Evolutionary conservation across 2,329 filamentous ascomycete species (phyloP).

Genomic region (Trichoderma sp.): DNA sequence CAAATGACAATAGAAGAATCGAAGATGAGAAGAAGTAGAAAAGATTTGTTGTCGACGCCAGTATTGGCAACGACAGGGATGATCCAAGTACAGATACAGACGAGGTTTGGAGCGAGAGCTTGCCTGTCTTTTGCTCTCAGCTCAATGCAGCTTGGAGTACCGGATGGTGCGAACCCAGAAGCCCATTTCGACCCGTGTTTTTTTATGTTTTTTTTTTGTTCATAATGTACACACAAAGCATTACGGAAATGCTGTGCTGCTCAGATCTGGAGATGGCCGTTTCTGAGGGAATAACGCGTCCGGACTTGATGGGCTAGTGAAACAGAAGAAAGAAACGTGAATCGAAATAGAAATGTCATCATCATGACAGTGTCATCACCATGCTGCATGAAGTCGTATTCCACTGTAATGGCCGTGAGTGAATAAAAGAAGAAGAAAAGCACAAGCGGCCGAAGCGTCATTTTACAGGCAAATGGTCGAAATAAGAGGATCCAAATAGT

Average conservation of each 20-base stretch:
- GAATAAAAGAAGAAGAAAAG: conserved; percentile 22
- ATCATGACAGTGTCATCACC: conserved; percentile 41
- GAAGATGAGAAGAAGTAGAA: conserved; percentile 24
- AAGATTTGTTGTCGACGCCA: conserved; percentile 29
- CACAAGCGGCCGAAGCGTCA: conserved; percentile 27
- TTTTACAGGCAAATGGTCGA: conserved; percentile 35
- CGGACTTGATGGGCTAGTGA: conserved; percentile 28
- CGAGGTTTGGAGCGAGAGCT: conserved; percentile 23
- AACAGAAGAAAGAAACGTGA: conserved; percentile 29
- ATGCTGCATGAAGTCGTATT: conserved; percentile 33
- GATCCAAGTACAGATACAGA: conserved; percentile 38
- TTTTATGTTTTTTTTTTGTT: conserved; percentile 22
- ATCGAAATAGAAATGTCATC: conserved; percentile 38
- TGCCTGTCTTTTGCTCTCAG: not conserved
- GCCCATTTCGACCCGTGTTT: conserved; percentile 23
- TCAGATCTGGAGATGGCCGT: conserved; percentile 23
- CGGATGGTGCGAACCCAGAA: not conserved
- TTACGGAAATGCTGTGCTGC: conserved; percentile 30
- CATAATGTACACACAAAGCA: conserved; percentile 39
- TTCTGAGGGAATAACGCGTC: conserved; percentile 12
- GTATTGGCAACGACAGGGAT: conserved; percentile 25
- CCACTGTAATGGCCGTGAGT: conserved; percentile 27
- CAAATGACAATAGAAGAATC: conserved; percentile 27
- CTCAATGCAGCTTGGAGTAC: not conserved
- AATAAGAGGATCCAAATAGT: conserved; percentile 26